phyloP scores from a whole-genome alignment of 768 basidiomycete species.

The Coprinellus aureogranulatus region DNA sequence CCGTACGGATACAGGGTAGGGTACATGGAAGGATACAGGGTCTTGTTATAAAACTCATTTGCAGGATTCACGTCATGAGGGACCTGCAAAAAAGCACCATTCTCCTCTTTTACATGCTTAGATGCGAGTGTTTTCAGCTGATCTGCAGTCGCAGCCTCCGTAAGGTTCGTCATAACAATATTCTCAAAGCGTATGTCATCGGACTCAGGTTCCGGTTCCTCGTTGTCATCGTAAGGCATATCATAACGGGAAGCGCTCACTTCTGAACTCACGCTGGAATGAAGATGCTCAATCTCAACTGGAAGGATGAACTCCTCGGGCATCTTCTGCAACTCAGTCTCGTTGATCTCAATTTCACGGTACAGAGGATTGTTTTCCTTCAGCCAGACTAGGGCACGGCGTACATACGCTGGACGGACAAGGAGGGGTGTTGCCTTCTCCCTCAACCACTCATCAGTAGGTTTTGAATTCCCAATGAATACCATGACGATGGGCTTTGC shows the following conservation, averaged over 20 bases:
- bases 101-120: constrained; percentile 2
- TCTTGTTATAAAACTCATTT: constrained; percentile 20
- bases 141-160: not conserved
- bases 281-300: not conserved
- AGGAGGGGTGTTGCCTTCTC: constrained; percentile 32
- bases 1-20: constrained; percentile 45
- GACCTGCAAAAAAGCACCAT: not conserved
- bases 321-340: constrained; percentile 17
- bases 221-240: not conserved
- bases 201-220: too few species aligned
- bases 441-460: constrained; percentile 27
- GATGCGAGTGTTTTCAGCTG: not conserved
- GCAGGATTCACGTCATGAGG: not conserved
- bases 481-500: constrained; percentile 35
- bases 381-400: constrained; percentile 33
- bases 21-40: constrained; percentile 39
- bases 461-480: constrained; percentile 31
- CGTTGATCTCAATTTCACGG: constrained; percentile 24
- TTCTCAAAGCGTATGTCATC: not conserved
- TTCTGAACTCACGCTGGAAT: too few species aligned
- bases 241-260: not conserved
- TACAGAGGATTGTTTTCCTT: constrained; percentile 35
- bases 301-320: constrained; percentile 4
- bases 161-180: not conserved
- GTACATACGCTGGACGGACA: constrained; percentile 29